Percentiles rank a stretch among this genome's conserved stretches.
These are phyloP conservation scores for Fusarium brachygibbosum DNA, from an alignment of 2,329 filamentous ascomycete species.

Conservation along the genomic window DNA sequence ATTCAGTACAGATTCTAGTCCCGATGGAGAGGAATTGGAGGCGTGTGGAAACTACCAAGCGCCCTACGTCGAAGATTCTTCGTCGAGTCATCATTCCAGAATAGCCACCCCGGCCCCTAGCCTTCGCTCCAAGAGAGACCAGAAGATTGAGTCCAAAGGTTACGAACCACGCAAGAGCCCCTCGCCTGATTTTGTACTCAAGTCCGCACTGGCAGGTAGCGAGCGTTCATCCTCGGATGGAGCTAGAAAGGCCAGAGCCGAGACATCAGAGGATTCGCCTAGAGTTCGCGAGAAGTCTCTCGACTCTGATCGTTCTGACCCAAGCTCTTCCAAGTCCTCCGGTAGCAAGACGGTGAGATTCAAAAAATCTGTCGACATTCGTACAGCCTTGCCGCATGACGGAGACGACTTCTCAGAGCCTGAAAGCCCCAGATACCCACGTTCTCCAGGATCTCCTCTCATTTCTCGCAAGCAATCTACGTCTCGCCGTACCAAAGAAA, in stretches of 20 bases:
- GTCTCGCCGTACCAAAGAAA: not conserved
- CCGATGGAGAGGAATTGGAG: not conserved
- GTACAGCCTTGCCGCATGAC: conserved; percentile 23
- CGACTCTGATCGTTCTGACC: conserved; percentile 40
- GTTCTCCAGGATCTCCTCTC: conserved; percentile 33
- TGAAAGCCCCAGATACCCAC: conserved; percentile 8
- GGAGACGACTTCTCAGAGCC: conserved; percentile 33
- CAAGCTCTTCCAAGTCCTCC: conserved; percentile 43
- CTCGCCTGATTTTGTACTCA: conserved; percentile 2
- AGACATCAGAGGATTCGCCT: not conserved
- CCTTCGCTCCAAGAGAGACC: not conserved
- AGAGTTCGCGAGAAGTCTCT: conserved; percentile 24
- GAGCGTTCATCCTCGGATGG: conserved; percentile 21
- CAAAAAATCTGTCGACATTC: conserved; percentile 41
- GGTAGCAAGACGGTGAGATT: conserved; percentile 49
- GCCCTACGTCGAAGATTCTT: conserved; percentile 49
- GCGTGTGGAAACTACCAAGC: conserved; percentile 38
- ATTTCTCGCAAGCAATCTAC: conserved; percentile 22
- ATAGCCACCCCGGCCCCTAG: not conserved
- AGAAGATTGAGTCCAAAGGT: not conserved
- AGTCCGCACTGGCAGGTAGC: conserved; percentile 9
- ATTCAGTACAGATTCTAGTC: conserved; percentile 33
- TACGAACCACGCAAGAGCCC: not conserved
- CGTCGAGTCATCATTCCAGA: conserved; percentile 26
- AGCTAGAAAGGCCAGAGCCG: conserved; percentile 5